Conservation (phyloP, 1,284 basidiomycete genomes). For the Ganoderma resinaceum region DNA sequence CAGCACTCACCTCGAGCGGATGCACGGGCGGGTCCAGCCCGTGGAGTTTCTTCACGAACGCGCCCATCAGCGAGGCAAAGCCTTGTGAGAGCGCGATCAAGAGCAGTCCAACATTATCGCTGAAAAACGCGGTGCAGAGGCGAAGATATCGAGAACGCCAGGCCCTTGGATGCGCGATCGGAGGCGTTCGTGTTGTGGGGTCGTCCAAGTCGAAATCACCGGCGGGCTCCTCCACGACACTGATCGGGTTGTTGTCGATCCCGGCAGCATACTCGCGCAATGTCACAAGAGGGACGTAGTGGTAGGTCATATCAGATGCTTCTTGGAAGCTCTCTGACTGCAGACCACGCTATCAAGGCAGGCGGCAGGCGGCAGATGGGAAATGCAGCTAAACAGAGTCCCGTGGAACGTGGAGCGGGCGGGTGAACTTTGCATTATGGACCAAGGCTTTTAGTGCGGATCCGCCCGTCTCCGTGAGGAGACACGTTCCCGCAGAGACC, state of each 20-base stretch:
- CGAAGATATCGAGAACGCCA: neutral
- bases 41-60: slow-evolving; percentile 68
- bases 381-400: neutral
- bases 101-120: slow-evolving; percentile 65
- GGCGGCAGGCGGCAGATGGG: neutral
- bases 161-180: neutral
- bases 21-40: slow-evolving; percentile 64
- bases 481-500: neutral
- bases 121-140: slow-evolving; percentile 16
- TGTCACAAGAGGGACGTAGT: neutral
- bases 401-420: neutral
- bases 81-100: slow-evolving; percentile 65
- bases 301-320: neutral
- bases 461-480: neutral
- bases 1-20: slow-evolving; percentile 55
- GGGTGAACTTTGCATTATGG: neutral
- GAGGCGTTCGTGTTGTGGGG: neutral
- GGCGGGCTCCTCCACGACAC: neutral
- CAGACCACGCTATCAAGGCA: neutral
- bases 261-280: neutral
- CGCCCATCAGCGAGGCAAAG: slow-evolving; percentile 69
- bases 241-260: neutral
- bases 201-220: neutral
- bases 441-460: neutral
- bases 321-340: neutral